Percentiles rank a stretch among this genome's conserved stretches.
phyloP scores from a whole-genome alignment of 192 early-diverging fungal species.

The Linnemannia elongata region DNA sequence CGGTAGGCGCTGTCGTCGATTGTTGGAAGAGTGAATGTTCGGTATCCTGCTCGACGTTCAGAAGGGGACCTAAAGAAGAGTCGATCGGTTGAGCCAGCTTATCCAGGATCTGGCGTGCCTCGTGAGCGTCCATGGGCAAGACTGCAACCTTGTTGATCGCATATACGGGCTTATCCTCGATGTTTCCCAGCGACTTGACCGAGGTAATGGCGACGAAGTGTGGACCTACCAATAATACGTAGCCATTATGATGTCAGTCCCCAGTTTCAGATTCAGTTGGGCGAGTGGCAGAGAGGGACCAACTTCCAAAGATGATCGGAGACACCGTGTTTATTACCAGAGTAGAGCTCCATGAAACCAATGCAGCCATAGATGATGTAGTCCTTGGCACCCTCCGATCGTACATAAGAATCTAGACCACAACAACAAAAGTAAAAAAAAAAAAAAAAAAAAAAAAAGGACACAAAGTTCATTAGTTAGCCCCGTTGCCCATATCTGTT shows the following conservation, averaged over 20 bases:
- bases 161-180: constrained; percentile 56
- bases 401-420: constrained; percentile 28
- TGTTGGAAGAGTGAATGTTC: background rate
- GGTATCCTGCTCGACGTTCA: background rate
- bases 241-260: background rate
- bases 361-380: constrained; percentile 53
- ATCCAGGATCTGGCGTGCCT: constrained; percentile 39
- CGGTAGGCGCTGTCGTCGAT: background rate
- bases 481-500: background rate
- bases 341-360: constrained; percentile 38
- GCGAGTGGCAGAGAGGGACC: background rate
- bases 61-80: background rate
- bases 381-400: constrained; percentile 26
- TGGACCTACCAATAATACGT: constrained; percentile 17
- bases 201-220: constrained; percentile 57
- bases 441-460: background rate
- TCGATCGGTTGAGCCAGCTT: constrained; percentile 16
- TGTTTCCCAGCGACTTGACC: constrained; percentile 48
- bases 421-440: background rate
- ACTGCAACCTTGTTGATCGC: constrained; percentile 57
- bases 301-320: background rate
- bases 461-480: background rate
- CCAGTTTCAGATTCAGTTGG: background rate
- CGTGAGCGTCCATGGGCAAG: constrained; percentile 46
- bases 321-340: constrained; percentile 12